A percentile compares a stretch with the other conserved stretches of the same genome.
Conservation (phyloP, 441 rosid genomes). For the Erodium texanum region DNA sequence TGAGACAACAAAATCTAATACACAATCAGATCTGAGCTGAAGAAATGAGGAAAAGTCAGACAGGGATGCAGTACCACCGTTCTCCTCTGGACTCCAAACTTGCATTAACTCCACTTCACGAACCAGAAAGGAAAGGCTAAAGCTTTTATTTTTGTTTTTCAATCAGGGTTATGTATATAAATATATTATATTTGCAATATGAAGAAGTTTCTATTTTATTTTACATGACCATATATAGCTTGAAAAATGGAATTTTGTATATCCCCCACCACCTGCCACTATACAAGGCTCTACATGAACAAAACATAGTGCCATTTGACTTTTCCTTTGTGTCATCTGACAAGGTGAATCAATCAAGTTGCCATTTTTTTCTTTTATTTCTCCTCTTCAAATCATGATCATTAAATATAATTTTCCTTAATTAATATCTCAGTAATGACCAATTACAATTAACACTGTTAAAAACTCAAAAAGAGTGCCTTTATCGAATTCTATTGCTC, state of each 20-base stretch:
- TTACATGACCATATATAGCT: background rate
- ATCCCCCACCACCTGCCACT: background rate
- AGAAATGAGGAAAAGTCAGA: too few species aligned
- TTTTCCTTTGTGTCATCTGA: background rate
- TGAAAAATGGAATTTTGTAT: background rate
- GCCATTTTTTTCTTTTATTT: background rate
- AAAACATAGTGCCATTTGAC: background rate
- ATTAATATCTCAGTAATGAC: background rate
- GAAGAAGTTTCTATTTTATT: background rate
- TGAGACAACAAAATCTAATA: background rate
- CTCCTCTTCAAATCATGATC: background rate
- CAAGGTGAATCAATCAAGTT: background rate
- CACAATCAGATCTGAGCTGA: background rate
- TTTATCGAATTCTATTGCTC: too few species aligned
- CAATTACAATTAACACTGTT: too few species aligned
- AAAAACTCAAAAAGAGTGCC: too few species aligned
- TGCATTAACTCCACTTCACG: too few species aligned
- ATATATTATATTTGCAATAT: too few species aligned
- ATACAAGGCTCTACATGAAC: background rate
- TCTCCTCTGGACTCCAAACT: too few species aligned
- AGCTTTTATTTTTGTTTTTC: too few species aligned
- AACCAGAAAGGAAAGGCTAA: too few species aligned
- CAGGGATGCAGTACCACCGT: too few species aligned
- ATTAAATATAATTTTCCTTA: too few species aligned
- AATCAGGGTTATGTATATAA: too few species aligned